Conservation (phyloP, 2,329 filamentous ascomycete species). For the Pestalotiopsis sp. region DNA sequence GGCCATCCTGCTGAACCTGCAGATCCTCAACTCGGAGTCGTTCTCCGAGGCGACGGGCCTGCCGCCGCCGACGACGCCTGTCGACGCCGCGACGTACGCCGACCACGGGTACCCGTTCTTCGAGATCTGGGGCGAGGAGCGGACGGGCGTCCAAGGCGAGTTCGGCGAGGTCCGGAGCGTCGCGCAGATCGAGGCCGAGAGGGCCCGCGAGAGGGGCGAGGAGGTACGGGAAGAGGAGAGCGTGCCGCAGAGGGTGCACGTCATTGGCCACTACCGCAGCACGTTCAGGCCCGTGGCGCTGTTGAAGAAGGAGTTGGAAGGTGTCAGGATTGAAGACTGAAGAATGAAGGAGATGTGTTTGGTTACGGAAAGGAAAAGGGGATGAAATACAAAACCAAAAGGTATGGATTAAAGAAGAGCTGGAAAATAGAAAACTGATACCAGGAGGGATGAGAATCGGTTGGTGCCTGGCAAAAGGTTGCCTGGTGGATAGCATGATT, state of each 20-base stretch:
- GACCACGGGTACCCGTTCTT: constrained; percentile 40
- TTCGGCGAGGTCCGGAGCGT: constrained; percentile 22
- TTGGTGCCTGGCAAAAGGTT: neutral
- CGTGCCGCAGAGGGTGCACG: constrained; percentile 1
- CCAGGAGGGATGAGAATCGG: neutral
- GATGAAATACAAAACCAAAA: neutral
- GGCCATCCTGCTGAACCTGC: constrained; percentile 28
- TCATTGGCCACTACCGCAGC: constrained; percentile 5
- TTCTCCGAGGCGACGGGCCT: constrained; percentile 40
- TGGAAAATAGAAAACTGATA: neutral
- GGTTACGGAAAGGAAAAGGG: neutral
- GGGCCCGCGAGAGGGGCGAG: constrained; percentile 5
- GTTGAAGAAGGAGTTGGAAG: constrained; percentile 8
- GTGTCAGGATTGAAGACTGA: constrained; percentile 1
- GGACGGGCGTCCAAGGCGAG: constrained; percentile 19
- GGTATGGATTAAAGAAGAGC: neutral
- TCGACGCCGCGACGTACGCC: constrained; percentile 37
- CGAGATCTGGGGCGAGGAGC: constrained; percentile 26
- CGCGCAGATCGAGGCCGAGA: constrained; percentile 21
- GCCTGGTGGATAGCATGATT: neutral
- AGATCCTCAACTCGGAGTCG: constrained; percentile 39
- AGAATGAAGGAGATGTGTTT: neutral
- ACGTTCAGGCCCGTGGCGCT: neutral
- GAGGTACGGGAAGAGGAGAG: neutral
- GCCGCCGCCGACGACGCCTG: constrained; percentile 35